Evolutionary conservation across 257 asterid species (phyloP).

Genomic region (Nicotiana obtusifolia): DNA sequence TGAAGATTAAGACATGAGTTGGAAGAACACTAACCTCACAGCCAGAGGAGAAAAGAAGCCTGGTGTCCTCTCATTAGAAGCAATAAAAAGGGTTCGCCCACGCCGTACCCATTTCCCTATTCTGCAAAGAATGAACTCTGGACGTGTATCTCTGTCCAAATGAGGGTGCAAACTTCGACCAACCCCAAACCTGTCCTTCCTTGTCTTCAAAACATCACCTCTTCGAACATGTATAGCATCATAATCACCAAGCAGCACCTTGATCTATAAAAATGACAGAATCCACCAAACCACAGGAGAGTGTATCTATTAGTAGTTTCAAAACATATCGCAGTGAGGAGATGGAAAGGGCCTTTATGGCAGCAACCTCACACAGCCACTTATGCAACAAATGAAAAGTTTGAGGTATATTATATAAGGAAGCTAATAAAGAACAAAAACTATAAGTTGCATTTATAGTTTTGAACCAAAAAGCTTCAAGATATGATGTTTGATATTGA

Average conservation of each 20-base stretch:
- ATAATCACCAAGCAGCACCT: conserved; percentile 74
- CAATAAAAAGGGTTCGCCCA: conserved; percentile 81
- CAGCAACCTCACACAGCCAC: neutral
- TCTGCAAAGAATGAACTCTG: conserved; percentile 84
- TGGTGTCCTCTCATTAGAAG: conserved; percentile 80
- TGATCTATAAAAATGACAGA: conserved; percentile 46
- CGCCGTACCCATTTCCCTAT: conserved; percentile 82
- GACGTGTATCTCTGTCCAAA: conserved; percentile 86
- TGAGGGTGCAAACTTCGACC: conserved; percentile 81
- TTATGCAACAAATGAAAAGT: neutral
- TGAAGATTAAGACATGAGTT: neutral
- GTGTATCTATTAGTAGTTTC: neutral
- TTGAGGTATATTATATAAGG: neutral
- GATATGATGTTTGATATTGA: neutral
- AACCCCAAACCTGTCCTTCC: conserved; percentile 85
- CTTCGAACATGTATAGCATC: conserved; percentile 97
- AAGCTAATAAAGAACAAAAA: neutral
- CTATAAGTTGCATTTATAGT: neutral
- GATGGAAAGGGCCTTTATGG: neutral
- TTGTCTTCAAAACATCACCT: conserved; percentile 81
- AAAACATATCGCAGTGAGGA: neutral
- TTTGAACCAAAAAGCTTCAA: neutral
- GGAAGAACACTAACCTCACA: conserved; percentile 36
- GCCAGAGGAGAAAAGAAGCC: conserved; percentile 82
- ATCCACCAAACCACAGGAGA: neutral